These are phyloP conservation scores for Fusarium stilboides DNA, from an alignment of 2,329 filamentous ascomycete species.

Conservation along the genomic window DNA sequence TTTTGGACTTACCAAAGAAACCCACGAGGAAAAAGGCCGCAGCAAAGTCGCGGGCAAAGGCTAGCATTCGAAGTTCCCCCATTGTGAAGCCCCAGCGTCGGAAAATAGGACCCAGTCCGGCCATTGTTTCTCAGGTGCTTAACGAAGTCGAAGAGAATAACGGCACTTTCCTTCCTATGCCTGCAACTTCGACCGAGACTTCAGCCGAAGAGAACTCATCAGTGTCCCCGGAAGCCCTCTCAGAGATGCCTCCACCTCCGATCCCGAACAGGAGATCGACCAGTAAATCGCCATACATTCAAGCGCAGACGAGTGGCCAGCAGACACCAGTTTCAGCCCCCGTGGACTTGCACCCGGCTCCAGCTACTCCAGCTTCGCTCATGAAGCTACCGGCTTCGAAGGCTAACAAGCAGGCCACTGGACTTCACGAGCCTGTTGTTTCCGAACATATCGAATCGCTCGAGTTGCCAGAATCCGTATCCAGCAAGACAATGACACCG, in stretches of 20 bases:
- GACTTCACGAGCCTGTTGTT: constrained; percentile 59
- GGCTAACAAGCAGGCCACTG: constrained; percentile 61
- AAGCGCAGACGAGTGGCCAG: constrained; percentile 63
- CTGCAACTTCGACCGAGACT: constrained; percentile 64
- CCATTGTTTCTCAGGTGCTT: constrained; percentile 69
- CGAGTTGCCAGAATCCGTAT: constrained; percentile 80
- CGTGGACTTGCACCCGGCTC: constrained; percentile 58
- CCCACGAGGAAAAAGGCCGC: constrained; percentile 64
- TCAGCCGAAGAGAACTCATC: constrained; percentile 75
- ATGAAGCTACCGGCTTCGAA: constrained; percentile 80
- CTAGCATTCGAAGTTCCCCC: constrained; percentile 77
- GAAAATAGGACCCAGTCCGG: constrained; percentile 67
- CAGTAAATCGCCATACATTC: constrained; percentile 77
- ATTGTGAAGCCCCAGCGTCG: constrained; percentile 77
- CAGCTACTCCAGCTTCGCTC: constrained; percentile 81
- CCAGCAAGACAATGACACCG: constrained; percentile 49
- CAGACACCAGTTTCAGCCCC: constrained; percentile 46
- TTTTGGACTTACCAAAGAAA: constrained; percentile 67
- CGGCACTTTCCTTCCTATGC: constrained; percentile 56
- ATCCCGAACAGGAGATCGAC: constrained; percentile 76
- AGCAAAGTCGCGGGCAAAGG: constrained; percentile 66
- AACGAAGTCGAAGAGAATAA: constrained; percentile 66
- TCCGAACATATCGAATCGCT: constrained; percentile 71
- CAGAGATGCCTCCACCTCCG: constrained; percentile 78
- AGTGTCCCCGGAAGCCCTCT: constrained; percentile 74